These are phyloP conservation scores for Chalara sp. DNA, from an alignment of 2,329 filamentous ascomycete genomes.

Conservation along the genomic window DNA sequence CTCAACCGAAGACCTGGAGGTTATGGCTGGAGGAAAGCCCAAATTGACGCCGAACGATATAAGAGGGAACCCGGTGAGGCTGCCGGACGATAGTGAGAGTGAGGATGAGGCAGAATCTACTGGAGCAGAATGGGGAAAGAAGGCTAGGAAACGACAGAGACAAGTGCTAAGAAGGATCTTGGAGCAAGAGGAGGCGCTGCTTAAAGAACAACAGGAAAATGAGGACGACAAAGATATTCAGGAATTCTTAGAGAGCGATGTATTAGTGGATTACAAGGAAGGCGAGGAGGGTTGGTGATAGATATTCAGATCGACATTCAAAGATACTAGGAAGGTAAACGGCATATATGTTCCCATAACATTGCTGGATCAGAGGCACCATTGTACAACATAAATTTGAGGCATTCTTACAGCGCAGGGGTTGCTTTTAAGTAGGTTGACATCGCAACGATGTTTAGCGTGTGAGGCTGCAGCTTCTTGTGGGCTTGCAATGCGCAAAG, in stretches of 20 bases:
- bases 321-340: no score
- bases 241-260: conserved; percentile 42
- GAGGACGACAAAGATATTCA: conserved; percentile 70
- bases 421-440: no score
- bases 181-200: conserved; percentile 49
- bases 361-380: no score
- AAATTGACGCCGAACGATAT: conserved; percentile 60
- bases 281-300: conserved; percentile 19
- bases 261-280: conserved; percentile 45
- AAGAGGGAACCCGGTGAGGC: conserved; percentile 41
- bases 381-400: no score
- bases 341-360: no score
- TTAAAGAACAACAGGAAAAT: conserved; percentile 51
- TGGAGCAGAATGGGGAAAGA: conserved; percentile 56
- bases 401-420: no score
- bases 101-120: conserved; percentile 34
- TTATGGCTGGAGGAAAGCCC: conserved; percentile 30
- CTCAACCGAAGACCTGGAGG: conserved; percentile 26
- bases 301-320: no score
- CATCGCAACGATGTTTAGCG: no score
- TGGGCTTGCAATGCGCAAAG: no score
- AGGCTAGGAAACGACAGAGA: conserved; percentile 62
- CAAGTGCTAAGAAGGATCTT: conserved; percentile 59
- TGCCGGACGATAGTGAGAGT: conserved; percentile 45
- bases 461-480: no score